Evolutionary conservation across 192 early-diverging fungal genomes (phyloP), one percentile per base, ranked within the genome.

Genomic region (Thamnidium elegans): DNA sequence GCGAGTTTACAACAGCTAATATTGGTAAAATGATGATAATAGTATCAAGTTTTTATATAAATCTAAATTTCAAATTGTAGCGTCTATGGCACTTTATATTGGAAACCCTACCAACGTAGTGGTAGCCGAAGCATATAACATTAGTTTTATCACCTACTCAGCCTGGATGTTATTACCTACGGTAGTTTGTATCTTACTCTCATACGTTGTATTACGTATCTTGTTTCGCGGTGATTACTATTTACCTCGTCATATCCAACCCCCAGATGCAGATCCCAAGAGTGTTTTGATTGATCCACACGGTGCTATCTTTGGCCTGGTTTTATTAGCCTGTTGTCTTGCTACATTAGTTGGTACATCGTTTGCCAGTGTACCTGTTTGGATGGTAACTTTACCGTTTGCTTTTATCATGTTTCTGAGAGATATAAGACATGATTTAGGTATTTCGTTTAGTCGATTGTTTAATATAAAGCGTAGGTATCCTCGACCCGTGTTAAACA

Each of bases 31-130:
- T 17, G 50, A 65, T 15, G 30, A 53, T 17, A 34, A 15, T 42
- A 32, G 14, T 48, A 14, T 3, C 47, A 19, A 8, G 44, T 26
- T 26, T 26, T 26, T 2, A 3, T 26, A 26, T 26, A 26, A 43
- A 39, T 45, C 11, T 42, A 21, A 8, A 44, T 34, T 26, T 46
- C 11, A 20, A 21, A 20, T n/a, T 4, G 0, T 43, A 83, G 86
- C 85, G 31, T 89, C 86, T 11, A 94, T 94, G 89, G 82, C 86
- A 1, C 72, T 95, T 20, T 93, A 89, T 67, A 90, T 95, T 69
- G 91, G 94, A 31, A 95, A 95, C 62, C 87, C 92, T 15, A 94
- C 92, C 7, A 94, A 96, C 69, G 86, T 96, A 11, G 81, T 96
- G 39, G 91, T 90, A 3, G 86, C 89, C 15, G 83, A 92, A 68